Evolutionary conservation across 2,329 filamentous ascomycete species (phyloP), one percentile per base, ranked within the genome.

Genomic region (Fusarium torreyae): DNA sequence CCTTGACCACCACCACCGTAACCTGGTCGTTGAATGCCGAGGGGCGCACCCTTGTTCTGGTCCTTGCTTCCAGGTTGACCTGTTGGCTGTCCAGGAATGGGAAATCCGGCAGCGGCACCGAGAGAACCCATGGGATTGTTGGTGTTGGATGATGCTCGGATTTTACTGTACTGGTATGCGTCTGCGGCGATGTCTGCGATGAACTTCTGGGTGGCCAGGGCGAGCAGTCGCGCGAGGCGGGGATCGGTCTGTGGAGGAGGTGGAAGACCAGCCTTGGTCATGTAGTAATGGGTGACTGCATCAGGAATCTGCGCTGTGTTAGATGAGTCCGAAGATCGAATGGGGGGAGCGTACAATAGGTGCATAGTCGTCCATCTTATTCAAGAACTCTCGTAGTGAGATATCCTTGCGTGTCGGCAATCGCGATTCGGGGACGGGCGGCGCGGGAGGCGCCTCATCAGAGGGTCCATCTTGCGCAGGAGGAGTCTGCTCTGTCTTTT

Each of bases 181-280:
- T 99, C 96, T 59, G 96, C 94, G 3, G 96, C 96, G 70, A 99
- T 94, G 79, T 99, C 96, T 62, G 96, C 94, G 75, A 99, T 93
- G 85, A 99, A 99, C 79, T 99, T 99, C 78, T 99, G 96, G 0
- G 96, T 97, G n/a, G 96, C 96, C 10, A 99, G 92, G 4, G 96
- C 95, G 43, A 99, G 91, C 5, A 99, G 91, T 48, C 95, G 94
- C 22, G 95, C 94, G 28, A 99, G 92, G 61, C 94, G 93, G 20
- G 91, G 91, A 75, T 97, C 94, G 53, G 94, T 97, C 74, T 96
- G 92, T 1, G 94, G 94, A 40, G 95, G 94, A 2, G 95, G 95
- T 34, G 96, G 94, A 6, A 99, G 92, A 54, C 96, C 96, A 70
- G 95, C 94, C 74, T 97, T 92, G 38, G 95, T 97, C 83, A 99